These are phyloP conservation scores for Kluyveromyces marxianus DNA, from an alignment of 1,139 yeast species.

Conservation along the genomic window DNA sequence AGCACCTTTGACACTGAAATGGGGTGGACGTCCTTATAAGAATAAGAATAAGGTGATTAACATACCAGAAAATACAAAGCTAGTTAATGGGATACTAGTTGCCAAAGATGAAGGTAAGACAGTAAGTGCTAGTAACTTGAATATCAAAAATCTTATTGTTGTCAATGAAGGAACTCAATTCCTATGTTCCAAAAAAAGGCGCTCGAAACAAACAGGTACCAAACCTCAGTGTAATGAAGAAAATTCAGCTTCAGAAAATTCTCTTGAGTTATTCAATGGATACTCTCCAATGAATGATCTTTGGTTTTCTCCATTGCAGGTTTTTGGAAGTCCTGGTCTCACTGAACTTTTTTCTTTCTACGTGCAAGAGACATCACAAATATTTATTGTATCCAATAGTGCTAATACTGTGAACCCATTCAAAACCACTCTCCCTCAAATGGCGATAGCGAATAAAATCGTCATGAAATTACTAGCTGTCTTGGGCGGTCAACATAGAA, in stretches of 20 bases:
- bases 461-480: constrained; percentile 57
- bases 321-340: neutral
- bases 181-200: neutral
- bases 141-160: neutral
- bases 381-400: constrained; percentile 36
- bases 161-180: neutral
- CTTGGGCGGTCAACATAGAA: constrained; percentile 51
- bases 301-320: neutral
- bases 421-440: constrained; percentile 53
- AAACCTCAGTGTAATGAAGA: neutral
- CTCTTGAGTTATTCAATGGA: neutral
- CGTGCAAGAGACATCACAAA: constrained; percentile 52
- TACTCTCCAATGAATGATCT: neutral
- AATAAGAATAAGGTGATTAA: constrained; percentile 4
- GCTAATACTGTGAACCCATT: constrained; percentile 73
- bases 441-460: constrained; percentile 57
- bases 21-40: constrained; percentile 10
- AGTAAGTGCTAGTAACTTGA: neutral
- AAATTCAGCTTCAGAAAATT: neutral
- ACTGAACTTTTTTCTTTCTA: constrained; percentile 55
- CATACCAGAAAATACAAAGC: constrained; percentile 6
- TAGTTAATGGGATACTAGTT: constrained; percentile 8
- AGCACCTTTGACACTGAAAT: constrained; percentile 4
- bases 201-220: neutral
- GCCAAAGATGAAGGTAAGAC: neutral